These are phyloP conservation scores for Solanum chmielewskii DNA, from an alignment of 257 asterid genomes.

Conservation along the genomic window DNA sequence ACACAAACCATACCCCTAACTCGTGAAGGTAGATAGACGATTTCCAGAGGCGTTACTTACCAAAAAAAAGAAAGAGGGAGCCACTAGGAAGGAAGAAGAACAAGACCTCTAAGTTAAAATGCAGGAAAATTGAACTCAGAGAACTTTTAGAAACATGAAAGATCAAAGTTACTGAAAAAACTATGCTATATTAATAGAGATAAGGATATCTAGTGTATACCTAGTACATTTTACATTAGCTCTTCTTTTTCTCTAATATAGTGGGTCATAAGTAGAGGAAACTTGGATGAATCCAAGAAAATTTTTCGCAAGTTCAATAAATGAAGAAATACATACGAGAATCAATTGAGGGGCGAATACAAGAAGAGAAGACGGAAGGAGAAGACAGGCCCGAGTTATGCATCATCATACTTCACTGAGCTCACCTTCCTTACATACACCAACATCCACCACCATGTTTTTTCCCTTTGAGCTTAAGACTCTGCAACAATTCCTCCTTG, in stretches of 20 bases:
- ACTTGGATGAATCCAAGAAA: not conserved
- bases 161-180: not conserved
- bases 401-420: conserved; percentile 20
- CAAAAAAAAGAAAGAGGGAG: not conserved
- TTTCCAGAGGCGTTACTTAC: not conserved
- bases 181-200: not conserved
- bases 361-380: not conserved
- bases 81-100: not conserved
- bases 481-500: conserved; percentile 82
- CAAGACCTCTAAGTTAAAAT: not conserved
- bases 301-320: conserved; percentile 8
- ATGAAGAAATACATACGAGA: conserved; percentile 24
- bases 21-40: not conserved
- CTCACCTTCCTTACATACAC: conserved; percentile 70
- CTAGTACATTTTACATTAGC: not conserved
- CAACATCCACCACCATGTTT: conserved; percentile 51
- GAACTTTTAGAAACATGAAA: not conserved
- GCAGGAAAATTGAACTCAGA: not conserved
- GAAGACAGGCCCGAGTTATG: not conserved
- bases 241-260: not conserved
- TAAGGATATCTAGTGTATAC: not conserved
- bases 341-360: not conserved
- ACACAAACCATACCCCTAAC: not conserved
- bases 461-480: conserved; percentile 25
- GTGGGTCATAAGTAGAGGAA: not conserved